Base-by-base conservation (phyloP, 768 basidiomycete genomes). In the Mycena metata region DNA sequence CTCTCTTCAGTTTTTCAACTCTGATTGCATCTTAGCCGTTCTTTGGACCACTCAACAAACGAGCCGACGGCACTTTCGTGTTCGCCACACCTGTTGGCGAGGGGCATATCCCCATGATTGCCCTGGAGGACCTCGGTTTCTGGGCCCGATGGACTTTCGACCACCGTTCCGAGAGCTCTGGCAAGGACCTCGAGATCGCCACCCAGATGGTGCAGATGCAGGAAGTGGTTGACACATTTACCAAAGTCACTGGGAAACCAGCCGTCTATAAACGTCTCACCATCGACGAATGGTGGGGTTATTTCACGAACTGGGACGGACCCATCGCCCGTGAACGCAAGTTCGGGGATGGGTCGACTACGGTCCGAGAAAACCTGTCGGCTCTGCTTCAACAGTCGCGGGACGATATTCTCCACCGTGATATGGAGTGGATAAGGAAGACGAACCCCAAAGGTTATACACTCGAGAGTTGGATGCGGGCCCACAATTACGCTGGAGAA, bases 101-200 rank as follows among this genome's bases (percentile, higher is more conserved):
- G 49, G 81, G 80, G 1, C 76, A 76, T 39, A 74, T 82, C 30
- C 79, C 81, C 33, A 73, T 82, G 73, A 79, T 83, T 35, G 76
- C 81, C 2, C 74, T 83, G n/a, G 68, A 76, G 30, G 82, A 83
- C 67, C 73, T 83, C 13, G 82, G 78, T 33, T 82, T 76, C 75
- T 83, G 79, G 77, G 78, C 68, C 9, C 39, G 39, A 11, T 39
- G 39, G 39, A 39, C 39, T 15, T 39, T 39, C 15, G 39, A 39
- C 39, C 73, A 82, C 58, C 81, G 77, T 39, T 70, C 67, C 12
- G 69, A 75, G 54, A 79, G 76, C 13, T 81, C 79, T 36, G 81
- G 77, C 7, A 76, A 75, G 46, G 80, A 83, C 49, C 76, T 82
- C 47, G 69, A 76, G 33, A 71, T 83, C 49, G 79, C 78, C 7